These are phyloP conservation scores for Fonsecaea pedrosoi DNA, from an alignment of 2,329 filamentous ascomycete genomes.

Conservation along the genomic window DNA sequence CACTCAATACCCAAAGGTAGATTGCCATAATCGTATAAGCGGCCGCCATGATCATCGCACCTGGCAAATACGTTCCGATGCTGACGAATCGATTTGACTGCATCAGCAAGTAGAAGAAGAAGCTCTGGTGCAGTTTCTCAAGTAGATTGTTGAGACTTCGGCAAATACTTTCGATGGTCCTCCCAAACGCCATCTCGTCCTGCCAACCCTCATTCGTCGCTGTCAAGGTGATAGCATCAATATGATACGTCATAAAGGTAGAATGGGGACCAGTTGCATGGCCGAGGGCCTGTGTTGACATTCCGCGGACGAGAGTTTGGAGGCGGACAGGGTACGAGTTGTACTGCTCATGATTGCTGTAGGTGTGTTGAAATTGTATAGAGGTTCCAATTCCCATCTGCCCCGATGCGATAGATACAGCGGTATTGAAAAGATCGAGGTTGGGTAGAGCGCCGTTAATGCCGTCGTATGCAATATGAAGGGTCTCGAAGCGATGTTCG, in stretches of 20 bases:
- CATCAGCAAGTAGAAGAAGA: slow-evolving; percentile 98
- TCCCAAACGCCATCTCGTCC: slow-evolving; percentile 94
- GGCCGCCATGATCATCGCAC: slow-evolving; percentile 93
- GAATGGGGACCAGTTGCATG: slow-evolving; percentile 90
- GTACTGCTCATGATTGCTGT: slow-evolving; percentile 62
- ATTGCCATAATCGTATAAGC: slow-evolving; percentile 97
- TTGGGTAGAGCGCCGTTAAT: slow-evolving; percentile 96
- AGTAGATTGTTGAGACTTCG: slow-evolving; percentile 94
- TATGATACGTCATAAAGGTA: slow-evolving; percentile 95
- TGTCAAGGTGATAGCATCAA: slow-evolving; percentile 92
- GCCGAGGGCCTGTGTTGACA: slow-evolving; percentile 89
- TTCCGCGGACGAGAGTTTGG: slow-evolving; percentile 86
- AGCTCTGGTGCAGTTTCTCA: slow-evolving; percentile 96
- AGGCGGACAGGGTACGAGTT: slow-evolving; percentile 82
- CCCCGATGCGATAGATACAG: slow-evolving; percentile 81
- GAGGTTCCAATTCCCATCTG: slow-evolving; percentile 89
- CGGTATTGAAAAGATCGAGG: slow-evolving; percentile 92
- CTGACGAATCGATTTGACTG: slow-evolving; percentile 92
- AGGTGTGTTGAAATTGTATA: slow-evolving; percentile 77
- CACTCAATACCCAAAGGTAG: slow-evolving; percentile 89
- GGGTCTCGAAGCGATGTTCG: slow-evolving; percentile 80
- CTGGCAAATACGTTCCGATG: slow-evolving; percentile 95
- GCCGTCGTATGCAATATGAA: slow-evolving; percentile 94
- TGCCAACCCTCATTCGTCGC: slow-evolving; percentile 92
- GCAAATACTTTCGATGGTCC: slow-evolving; percentile 87